phyloP scores from a whole-genome alignment of 371 early-diverging fungal species.

The Mucor plumbeus region DNA sequence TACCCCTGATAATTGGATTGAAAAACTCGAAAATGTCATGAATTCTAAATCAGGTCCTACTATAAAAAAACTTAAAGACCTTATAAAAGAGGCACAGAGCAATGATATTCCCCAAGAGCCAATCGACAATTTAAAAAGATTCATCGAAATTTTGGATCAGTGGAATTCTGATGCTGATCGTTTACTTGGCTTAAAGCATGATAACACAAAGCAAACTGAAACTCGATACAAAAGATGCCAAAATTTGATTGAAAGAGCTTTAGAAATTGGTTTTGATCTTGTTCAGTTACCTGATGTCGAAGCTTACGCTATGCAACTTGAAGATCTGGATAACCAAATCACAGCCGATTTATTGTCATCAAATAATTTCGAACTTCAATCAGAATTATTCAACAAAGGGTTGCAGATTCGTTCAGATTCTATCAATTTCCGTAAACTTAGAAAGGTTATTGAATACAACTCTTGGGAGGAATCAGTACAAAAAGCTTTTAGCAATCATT shows the following conservation, averaged over 20 bases:
- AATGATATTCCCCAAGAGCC: slow-evolving; percentile 38
- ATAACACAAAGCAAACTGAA: slow-evolving; percentile 4
- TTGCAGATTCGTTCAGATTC: slow-evolving; percentile 13
- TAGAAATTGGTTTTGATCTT: slow-evolving; percentile 15
- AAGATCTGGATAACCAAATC: slow-evolving; percentile 2
- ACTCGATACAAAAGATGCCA: slow-evolving; percentile 13
- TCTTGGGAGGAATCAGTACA: slow-evolving; percentile 18
- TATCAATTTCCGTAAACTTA: slow-evolving; percentile 12
- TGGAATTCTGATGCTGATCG: slow-evolving; percentile 56
- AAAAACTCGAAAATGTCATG: slow-evolving; percentile 45
- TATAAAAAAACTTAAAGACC: slow-evolving; percentile 53
- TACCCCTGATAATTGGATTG: slow-evolving; percentile 48
- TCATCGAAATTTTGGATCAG: slow-evolving; percentile 49
- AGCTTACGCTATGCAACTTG: slow-evolving; percentile 3
- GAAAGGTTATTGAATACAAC: background rate
- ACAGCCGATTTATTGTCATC: slow-evolving; percentile 1
- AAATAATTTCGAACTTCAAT: background rate
- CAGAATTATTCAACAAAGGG: slow-evolving; percentile 15
- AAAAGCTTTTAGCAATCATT: background rate
- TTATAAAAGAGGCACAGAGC: slow-evolving; percentile 58
- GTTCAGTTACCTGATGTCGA: slow-evolving; percentile 14
- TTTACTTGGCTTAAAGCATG: slow-evolving; percentile 32
- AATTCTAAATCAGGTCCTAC: slow-evolving; percentile 51
- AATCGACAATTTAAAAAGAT: slow-evolving; percentile 47
- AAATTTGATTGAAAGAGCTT: slow-evolving; percentile 16